phyloP scores from a whole-genome alignment of 2,329 filamentous ascomycete genomes.

The Sporothrix brasiliensis region DNA sequence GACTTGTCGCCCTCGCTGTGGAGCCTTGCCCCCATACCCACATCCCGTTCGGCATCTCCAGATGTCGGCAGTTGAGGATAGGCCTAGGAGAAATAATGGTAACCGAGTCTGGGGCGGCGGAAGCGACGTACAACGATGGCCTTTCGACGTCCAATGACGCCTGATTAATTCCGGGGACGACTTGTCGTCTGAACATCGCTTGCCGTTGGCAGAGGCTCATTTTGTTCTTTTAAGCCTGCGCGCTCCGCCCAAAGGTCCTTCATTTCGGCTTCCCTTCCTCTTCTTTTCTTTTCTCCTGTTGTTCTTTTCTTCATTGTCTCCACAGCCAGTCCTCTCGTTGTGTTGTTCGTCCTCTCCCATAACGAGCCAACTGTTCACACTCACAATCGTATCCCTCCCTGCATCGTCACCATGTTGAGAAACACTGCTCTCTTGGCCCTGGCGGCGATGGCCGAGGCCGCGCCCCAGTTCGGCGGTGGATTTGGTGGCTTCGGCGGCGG shows the following conservation, averaged over 20 bases:
- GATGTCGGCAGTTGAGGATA: constrained; percentile 23
- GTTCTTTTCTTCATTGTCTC: background rate
- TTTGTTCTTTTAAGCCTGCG: constrained; percentile 18
- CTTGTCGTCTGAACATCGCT: background rate
- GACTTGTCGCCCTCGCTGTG: background rate
- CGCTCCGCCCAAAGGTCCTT: background rate
- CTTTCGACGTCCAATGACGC: background rate
- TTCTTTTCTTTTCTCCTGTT: background rate
- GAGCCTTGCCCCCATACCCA: background rate
- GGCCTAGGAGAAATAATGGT: background rate
- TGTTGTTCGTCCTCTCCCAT: background rate
- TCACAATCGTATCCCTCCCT: background rate
- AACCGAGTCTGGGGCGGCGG: background rate
- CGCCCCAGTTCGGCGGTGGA: constrained; percentile 31
- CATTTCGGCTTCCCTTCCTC: background rate
- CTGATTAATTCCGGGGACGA: constrained; percentile 2
- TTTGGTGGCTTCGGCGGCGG: no score
- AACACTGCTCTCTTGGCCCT: constrained; percentile 26
- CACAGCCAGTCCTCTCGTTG: constrained; percentile 12
- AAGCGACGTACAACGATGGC: background rate
- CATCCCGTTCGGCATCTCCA: constrained; percentile 24
- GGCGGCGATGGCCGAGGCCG: constrained; percentile 25
- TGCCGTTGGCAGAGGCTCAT: background rate
- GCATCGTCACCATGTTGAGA: constrained; percentile 22
- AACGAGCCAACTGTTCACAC: background rate